Evolutionary conservation across 148 eudicot genomes (phyloP).

Genomic region (Selenicereus undatus): DNA sequence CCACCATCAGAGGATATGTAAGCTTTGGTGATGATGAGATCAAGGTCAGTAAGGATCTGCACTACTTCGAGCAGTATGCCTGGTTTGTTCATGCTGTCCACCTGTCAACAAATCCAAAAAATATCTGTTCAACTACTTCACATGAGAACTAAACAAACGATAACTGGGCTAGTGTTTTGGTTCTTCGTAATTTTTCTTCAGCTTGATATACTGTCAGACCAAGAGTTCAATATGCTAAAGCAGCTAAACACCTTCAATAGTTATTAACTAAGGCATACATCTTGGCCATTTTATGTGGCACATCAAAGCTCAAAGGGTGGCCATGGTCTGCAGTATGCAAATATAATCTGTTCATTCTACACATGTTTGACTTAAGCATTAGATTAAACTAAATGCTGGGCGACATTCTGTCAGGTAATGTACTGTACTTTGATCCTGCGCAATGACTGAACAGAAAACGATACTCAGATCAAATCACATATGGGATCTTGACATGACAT

Average conservation of each 20-base stretch:
- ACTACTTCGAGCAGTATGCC: constrained; percentile 86
- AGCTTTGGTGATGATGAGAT: constrained; percentile 79
- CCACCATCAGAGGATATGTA: constrained; percentile 92
- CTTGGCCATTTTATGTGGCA: too few relatives aligned
- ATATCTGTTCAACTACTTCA: background rate
- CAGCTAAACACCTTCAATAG: too few relatives aligned
- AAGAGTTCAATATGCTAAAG: background rate
- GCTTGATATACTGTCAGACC: background rate
- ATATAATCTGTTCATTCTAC: background rate
- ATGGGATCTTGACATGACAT: background rate
- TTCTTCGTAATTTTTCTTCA: too few relatives aligned
- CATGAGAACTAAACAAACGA: background rate
- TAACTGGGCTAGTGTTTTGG: background rate
- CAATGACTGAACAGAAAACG: background rate
- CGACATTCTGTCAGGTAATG: background rate
- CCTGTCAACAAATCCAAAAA: constrained; percentile 38
- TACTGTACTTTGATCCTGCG: background rate
- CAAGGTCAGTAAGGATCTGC: constrained; percentile 72
- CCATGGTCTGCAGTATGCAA: background rate
- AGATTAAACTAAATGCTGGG: background rate
- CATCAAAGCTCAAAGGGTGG: background rate
- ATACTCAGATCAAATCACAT: background rate
- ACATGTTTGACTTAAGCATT: too few relatives aligned
- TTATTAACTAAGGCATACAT: too few relatives aligned
- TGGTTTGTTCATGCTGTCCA: constrained; percentile 81